These are phyloP conservation scores for Exophiala spinifera DNA, from an alignment of 2,329 filamentous ascomycete genomes.

Conservation along the genomic window DNA sequence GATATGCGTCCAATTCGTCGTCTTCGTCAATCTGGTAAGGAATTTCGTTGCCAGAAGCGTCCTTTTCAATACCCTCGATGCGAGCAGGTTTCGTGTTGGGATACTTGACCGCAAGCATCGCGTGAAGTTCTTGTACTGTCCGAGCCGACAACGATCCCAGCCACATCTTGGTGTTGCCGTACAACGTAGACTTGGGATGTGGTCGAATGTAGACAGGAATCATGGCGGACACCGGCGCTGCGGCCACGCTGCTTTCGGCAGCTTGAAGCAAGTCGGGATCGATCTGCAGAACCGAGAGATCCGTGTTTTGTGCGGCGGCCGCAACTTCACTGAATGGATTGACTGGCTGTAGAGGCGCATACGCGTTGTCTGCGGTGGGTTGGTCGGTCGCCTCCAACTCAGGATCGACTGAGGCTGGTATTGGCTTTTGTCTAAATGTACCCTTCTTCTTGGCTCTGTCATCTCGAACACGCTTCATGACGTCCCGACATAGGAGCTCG, in stretches of 20 bases:
- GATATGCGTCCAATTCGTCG: constrained; percentile 68
- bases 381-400: constrained; percentile 38
- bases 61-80: constrained; percentile 64
- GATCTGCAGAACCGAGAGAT: constrained; percentile 56
- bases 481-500: constrained; percentile 69
- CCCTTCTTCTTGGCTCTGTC: constrained; percentile 55
- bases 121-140: constrained; percentile 61
- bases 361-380: constrained; percentile 30
- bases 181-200: constrained; percentile 59
- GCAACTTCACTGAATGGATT: constrained; percentile 19
- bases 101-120: constrained; percentile 59
- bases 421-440: constrained; percentile 34
- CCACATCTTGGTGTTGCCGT: constrained; percentile 54
- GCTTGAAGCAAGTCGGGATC: constrained; percentile 61
- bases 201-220: constrained; percentile 63
- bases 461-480: constrained; percentile 72
- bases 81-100: constrained; percentile 57
- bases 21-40: constrained; percentile 66
- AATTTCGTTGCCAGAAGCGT: constrained; percentile 55
- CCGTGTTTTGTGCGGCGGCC: constrained; percentile 13
- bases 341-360: constrained; percentile 16
- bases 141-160: constrained; percentile 59
- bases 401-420: constrained; percentile 36
- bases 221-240: constrained; percentile 29
- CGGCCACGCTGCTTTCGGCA: constrained; percentile 44